Conservation (phyloP, 352 stramenopile species). For the Albugo candida region DNA sequence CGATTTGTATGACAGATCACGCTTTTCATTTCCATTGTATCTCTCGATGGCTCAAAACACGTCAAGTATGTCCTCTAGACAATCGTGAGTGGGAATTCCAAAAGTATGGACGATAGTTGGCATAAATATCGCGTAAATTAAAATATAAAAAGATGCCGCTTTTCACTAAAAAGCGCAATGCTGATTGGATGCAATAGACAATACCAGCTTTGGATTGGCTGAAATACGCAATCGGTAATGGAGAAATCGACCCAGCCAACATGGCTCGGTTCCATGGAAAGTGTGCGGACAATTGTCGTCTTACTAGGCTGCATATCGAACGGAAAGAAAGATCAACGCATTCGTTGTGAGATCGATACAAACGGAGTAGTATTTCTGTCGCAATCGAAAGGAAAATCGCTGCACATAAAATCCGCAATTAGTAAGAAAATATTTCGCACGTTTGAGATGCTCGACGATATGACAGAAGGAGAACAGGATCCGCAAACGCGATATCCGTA, state of each 20-base stretch:
- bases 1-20: conserved; percentile 70
- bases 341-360: conserved; percentile 52
- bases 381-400: conserved; percentile 69
- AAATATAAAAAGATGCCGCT: too few relatives aligned
- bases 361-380: conserved; percentile 47
- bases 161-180: too few relatives aligned
- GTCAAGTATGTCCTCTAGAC: conserved; percentile 96
- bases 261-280: conserved; percentile 5
- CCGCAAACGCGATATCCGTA: conserved; percentile 11
- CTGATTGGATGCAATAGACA: too few relatives aligned
- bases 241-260: too few relatives aligned
- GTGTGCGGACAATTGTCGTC: conserved; percentile 54
- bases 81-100: conserved; percentile 99
- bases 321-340: conserved; percentile 55
- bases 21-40: conserved; percentile 99
- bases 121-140: background rate
- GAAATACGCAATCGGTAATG: too few relatives aligned
- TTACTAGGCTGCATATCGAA: conserved; percentile 41
- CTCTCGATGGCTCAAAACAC: conserved; percentile 97
- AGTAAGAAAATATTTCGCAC: conserved; percentile 53
- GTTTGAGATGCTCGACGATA: conserved; percentile 22
- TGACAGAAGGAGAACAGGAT: conserved; percentile 13
- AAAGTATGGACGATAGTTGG: conserved; percentile 82
- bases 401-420: conserved; percentile 75
- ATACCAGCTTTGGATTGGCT: too few relatives aligned